Evolutionary conservation across 2,329 filamentous ascomycete species (phyloP), one percentile per base, ranked within the genome.

Genomic region (Cadophora sp.): DNA sequence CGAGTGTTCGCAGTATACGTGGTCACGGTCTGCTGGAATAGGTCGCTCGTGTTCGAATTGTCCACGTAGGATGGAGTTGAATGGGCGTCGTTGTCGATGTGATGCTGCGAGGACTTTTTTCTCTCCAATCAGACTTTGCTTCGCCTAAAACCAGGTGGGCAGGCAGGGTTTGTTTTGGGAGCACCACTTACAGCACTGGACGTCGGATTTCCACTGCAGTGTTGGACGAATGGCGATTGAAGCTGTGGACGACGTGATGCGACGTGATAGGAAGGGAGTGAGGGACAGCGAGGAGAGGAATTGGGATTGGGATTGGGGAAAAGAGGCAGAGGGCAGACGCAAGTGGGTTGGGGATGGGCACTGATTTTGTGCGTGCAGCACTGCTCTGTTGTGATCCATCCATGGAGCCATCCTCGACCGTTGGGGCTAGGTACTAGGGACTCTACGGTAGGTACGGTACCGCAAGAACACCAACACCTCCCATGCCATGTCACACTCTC

Each of bases 91-190:
- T 65, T 63, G 65, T 66, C 60, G 70, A 67, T 68, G 66, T 69
- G 68, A 47, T 68, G 67, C 65, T 71, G 71, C 68, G 64, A 70
- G 64, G 64, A 68, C 66, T 68, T 68, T 69, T 68, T 70, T 70
- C n/a, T 64, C 62, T 56, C 73, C 73, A 74, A 74, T 74, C 71
- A 74, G 55, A 64, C 59, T 64, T 68, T 68, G 65, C 58, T 59
- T 66, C 64, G 64, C 62, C 59, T 65, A 62, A 58, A 80, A 80
- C 83, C 84, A 84, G 75, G 39, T 20, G 16, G 56, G 22, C 41
- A 53, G 66, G 64, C 58, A 58, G 66, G 64, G 62, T 66, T 48
- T 69, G 51, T 41, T 36, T 41, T 58, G 53, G 66, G 66, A 39
- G 20, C 48, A 30, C 22, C 20, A 71, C 61, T 64, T 66, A 66